A percentile compares a stretch with the other conserved stretches of the same genome.
These are phyloP conservation scores for Heritiera fomes DNA, from an alignment of 345 rosid species.

Conservation along the genomic window DNA sequence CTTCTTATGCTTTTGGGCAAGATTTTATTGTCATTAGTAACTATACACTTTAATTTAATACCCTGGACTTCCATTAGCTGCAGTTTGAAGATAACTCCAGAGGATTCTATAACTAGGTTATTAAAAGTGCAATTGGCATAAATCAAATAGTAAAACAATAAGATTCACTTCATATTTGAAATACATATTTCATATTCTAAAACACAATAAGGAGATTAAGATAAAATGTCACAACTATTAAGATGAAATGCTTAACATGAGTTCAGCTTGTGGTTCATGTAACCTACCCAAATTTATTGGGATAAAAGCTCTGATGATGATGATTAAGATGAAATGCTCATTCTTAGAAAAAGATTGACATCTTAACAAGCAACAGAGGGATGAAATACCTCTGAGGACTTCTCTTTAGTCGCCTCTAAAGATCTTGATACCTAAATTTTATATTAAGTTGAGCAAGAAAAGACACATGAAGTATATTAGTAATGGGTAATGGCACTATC, in stretches of 20 bases:
- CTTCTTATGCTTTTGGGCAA: constrained; percentile 1
- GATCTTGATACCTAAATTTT: constrained; percentile 56
- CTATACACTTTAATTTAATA: neutral
- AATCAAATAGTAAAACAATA: constrained; percentile 7
- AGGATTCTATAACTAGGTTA: neutral
- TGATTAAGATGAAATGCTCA: neutral
- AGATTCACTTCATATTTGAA: neutral
- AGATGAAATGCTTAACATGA: neutral
- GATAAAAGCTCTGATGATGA: too few relatives aligned
- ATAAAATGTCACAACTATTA: neutral
- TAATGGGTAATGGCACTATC: neutral
- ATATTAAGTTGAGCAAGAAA: constrained; percentile 1
- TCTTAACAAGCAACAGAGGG: constrained; percentile 6
- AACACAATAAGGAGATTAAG: neutral
- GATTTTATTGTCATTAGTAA: neutral
- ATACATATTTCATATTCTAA: constrained; percentile 1
- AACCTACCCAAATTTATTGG: too few relatives aligned
- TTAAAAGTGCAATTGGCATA: neutral
- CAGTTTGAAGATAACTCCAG: neutral
- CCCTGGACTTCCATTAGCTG: neutral
- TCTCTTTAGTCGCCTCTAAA: constrained; percentile 53
- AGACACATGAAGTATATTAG: neutral
- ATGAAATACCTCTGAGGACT: constrained; percentile 58
- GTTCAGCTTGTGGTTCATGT: too few relatives aligned
- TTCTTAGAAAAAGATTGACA: neutral